These are phyloP conservation scores for Myriosclerotinia duriaeana DNA, from an alignment of 2,329 filamentous ascomycete genomes.

Conservation along the genomic window DNA sequence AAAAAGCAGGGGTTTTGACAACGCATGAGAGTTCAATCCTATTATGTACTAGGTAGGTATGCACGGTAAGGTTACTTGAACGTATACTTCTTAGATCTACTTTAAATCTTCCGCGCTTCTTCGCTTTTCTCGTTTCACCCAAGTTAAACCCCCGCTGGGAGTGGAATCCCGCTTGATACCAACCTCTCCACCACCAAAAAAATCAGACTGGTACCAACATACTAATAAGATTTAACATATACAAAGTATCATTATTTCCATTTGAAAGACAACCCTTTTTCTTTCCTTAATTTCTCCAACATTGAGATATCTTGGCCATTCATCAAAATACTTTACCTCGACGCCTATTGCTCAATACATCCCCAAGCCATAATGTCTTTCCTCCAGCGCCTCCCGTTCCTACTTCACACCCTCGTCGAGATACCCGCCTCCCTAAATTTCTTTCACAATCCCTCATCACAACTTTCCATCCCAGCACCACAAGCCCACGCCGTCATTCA, in stretches of 20 bases:
- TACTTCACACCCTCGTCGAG: constrained; percentile 42
- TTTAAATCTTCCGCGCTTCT: background rate
- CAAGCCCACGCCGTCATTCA: constrained; percentile 42
- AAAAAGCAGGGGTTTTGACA: too few relatives aligned
- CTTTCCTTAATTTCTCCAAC: too few relatives aligned
- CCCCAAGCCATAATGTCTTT: constrained; percentile 14
- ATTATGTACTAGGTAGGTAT: too few relatives aligned
- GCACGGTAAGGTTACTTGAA: too few relatives aligned
- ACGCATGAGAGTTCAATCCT: background rate
- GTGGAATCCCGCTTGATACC: background rate
- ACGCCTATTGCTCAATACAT: background rate
- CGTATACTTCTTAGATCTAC: too few relatives aligned
- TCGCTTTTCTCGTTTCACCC: background rate
- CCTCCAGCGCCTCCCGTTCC: constrained; percentile 30
- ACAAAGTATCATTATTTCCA: background rate
- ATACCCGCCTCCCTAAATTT: constrained; percentile 43
- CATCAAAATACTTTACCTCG: too few relatives aligned
- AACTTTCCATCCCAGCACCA: constrained; percentile 39
- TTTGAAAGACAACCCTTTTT: too few relatives aligned
- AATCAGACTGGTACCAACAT: too few relatives aligned
- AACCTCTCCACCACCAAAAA: too few relatives aligned
- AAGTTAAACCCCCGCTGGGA: background rate
- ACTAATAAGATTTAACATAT: too few relatives aligned
- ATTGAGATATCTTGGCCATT: too few relatives aligned
- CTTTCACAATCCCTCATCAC: constrained; percentile 40